Base-by-base conservation (phyloP, 345 rosid genomes). In the Lepidium africanum region DNA sequence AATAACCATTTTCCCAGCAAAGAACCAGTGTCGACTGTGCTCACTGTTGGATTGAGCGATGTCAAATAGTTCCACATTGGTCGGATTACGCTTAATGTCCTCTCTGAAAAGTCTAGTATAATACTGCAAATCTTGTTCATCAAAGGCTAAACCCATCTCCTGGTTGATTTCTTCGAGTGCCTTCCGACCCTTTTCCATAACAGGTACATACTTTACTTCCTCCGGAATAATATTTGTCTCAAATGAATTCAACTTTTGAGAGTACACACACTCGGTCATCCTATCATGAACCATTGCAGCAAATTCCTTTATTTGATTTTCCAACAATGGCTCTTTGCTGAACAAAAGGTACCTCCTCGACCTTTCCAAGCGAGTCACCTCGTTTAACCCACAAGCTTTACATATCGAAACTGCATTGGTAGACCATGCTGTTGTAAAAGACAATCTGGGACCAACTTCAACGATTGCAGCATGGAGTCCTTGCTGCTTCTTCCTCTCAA, bases 341-440 rank as follows among this genome's bases (percentile, higher is more conserved):
- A 71, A 88, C 77, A 90, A 67, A 71, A 90, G 76, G 59, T 88
- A 93, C 76, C 97, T 87, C 81, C 97, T 82, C 0, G 96, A 90
- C 75, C 94, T 86, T 78, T 90, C 98, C 78, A 93, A 69, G 45
- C 98, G 80, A 36, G 81, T 82, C 74, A 93, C 97, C 37, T 84
- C 94, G 12, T 66, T 78, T 67, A 88, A 75, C 23, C 97, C 98
- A 78, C 96, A 88, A 0, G 94, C 89, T 63, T 36, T 62, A 56
- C 97, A 93, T 42, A 93, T 83, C 1, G 97, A 93, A 30, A 93
- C 97, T 13, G 91, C 97, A 79, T 93, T 93, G 5, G 92, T 65
- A 19, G 98, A 93, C 98, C 97, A 93, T 2, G 97, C 97, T 19
- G 98, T 90, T 4, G 97, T 87, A 62, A 93, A 93, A 9, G 98